phyloP scores from a whole-genome alignment of 495 filamentous ascomycete genomes.

The Bombardia bombarda region DNA sequence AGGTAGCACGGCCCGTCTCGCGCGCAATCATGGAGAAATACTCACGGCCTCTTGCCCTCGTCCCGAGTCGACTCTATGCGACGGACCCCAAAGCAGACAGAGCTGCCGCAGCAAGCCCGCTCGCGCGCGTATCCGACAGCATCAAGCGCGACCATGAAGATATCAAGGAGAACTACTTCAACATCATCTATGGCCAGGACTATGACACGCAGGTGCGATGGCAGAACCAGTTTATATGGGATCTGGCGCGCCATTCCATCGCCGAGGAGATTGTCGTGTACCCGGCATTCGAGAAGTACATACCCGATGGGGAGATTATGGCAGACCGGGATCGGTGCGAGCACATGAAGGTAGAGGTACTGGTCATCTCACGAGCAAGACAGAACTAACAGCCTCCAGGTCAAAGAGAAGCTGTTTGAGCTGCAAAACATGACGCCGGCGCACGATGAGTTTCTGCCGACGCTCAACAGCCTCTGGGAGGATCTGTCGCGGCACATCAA shows the following conservation, averaged over 20 bases:
- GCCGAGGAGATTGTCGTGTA: constrained; percentile 65
- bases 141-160: constrained; percentile 59
- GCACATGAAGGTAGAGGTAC: constrained; percentile 52
- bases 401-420: constrained; percentile 53
- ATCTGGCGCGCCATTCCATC: constrained; percentile 57
- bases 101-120: background rate
- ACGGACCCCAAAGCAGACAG: no score
- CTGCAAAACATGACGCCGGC: constrained; percentile 49
- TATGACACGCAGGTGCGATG: constrained; percentile 42
- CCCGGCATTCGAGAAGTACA: constrained; percentile 54
- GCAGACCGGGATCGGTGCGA: constrained; percentile 53
- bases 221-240: constrained; percentile 66
- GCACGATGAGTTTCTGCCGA: constrained; percentile 41
- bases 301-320: constrained; percentile 38
- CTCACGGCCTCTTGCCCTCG: no score
- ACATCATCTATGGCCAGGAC: constrained; percentile 43
- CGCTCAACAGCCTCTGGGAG: constrained; percentile 44
- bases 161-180: constrained; percentile 49
- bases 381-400: no score
- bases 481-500: constrained; percentile 49
- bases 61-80: no score
- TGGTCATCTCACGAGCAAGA: no score
- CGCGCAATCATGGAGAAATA: no score
- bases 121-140: constrained; percentile 27
- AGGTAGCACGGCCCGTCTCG: no score